Percentiles rank a stretch among this genome's conserved stretches.
Conservation (phyloP, 1,284 basidiomycete species). For the Austroboletus niveus region DNA sequence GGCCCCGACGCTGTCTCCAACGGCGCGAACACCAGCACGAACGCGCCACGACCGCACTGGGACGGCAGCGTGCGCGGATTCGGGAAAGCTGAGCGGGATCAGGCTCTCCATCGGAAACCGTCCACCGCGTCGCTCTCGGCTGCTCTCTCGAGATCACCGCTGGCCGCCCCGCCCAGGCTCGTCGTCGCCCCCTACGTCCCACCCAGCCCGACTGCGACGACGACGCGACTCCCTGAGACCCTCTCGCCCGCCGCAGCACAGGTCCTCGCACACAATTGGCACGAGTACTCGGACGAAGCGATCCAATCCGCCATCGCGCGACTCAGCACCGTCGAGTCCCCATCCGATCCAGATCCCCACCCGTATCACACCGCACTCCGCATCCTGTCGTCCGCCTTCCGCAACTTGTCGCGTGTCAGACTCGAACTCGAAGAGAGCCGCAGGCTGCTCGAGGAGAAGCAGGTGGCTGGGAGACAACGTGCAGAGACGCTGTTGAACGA, state of each 20-base stretch:
- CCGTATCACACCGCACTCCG: constrained; percentile 67
- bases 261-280: constrained; percentile 64
- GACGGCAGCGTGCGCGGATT: constrained; percentile 62
- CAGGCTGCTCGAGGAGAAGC: constrained; percentile 54
- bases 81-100: constrained; percentile 39
- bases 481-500: constrained; percentile 55
- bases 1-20: constrained; percentile 21
- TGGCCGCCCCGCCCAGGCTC: constrained; percentile 44
- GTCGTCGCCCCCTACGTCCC: constrained; percentile 48
- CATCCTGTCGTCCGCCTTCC: constrained; percentile 64
- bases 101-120: constrained; percentile 15
- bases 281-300: constrained; percentile 67
- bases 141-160: constrained; percentile 35
- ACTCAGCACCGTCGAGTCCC: constrained; percentile 41
- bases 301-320: constrained; percentile 60
- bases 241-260: constrained; percentile 36
- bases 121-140: constrained; percentile 37
- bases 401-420: constrained; percentile 53
- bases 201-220: constrained; percentile 20
- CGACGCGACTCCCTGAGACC: constrained; percentile 18
- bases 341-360: constrained; percentile 46
- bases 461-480: constrained; percentile 45
- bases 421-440: constrained; percentile 62
- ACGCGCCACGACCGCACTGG: constrained; percentile 42
- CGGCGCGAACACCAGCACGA: background rate